A percentile compares a stretch with the other conserved stretches of the same genome.
Evolutionary conservation across 345 rosid genomes (phyloP).

Genomic region (Isatis tinctoria): DNA sequence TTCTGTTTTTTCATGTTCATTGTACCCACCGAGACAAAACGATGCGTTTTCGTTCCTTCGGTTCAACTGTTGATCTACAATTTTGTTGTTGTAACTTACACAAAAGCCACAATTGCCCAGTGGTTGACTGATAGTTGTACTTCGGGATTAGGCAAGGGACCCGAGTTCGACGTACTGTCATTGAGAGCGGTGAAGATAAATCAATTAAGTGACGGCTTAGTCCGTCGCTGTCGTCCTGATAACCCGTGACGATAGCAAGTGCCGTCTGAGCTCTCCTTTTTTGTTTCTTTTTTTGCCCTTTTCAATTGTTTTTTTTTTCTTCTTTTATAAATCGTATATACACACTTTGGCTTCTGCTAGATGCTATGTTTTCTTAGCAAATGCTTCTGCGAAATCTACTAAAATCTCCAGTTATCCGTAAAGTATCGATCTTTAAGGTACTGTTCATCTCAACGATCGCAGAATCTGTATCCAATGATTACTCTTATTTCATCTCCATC

Average conservation of each 20-base stretch:
- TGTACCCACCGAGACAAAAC: not conserved
- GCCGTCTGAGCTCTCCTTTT: constrained; percentile 32
- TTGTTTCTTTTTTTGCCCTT: too few species aligned
- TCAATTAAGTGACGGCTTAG: not conserved
- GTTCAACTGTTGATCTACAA: too few species aligned
- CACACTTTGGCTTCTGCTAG: not conserved
- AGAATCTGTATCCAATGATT: not conserved
- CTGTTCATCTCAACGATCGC: not conserved
- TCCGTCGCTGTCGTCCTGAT: constrained; percentile 28
- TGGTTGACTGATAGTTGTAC: too few species aligned
- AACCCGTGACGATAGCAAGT: constrained; percentile 27
- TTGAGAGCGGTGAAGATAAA: constrained; percentile 17
- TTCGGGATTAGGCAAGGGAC: too few species aligned
- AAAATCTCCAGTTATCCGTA: not conserved
- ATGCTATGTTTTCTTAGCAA: not conserved
- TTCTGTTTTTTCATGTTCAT: not conserved
- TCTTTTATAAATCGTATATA: not conserved
- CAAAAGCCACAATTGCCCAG: not conserved
- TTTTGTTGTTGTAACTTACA: too few species aligned
- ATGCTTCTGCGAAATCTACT: constrained; percentile 12
- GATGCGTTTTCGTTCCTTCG: not conserved
- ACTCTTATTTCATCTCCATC: constrained; percentile 22
- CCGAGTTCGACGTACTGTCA: not conserved
- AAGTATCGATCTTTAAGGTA: not conserved
- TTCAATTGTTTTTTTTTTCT: too few species aligned